Conservation (phyloP, 1,139 yeast species). For the Arxiozyma slooffiae region DNA sequence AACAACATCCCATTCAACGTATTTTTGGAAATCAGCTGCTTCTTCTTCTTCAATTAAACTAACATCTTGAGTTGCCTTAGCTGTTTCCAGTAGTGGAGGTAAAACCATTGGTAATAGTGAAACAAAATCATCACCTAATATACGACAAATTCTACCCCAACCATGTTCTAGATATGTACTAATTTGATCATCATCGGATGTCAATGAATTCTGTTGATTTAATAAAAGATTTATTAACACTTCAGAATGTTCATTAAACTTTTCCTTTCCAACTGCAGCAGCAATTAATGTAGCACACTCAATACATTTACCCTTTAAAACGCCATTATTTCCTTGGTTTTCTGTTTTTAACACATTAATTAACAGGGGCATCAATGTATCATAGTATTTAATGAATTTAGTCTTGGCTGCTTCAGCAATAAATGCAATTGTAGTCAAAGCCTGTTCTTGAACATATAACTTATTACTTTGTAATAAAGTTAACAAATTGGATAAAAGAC, state of each 20-base stretch:
- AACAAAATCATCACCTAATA: slow-evolving; percentile 74
- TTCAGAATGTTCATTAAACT: slow-evolving; percentile 65
- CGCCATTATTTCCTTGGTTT: slow-evolving; percentile 68
- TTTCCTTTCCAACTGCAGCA: slow-evolving; percentile 91
- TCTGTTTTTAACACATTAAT: slow-evolving; percentile 71
- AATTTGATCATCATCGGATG: slow-evolving; percentile 69
- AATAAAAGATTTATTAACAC: slow-evolving; percentile 69
- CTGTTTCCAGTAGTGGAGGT: slow-evolving; percentile 77
- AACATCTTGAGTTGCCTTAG: slow-evolving; percentile 83
- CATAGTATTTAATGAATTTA: slow-evolving; percentile 83
- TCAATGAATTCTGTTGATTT: slow-evolving; percentile 52
- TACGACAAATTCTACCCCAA: slow-evolving; percentile 88
- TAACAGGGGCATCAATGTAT: slow-evolving; percentile 85
- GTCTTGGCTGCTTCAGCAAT: slow-evolving; percentile 97
- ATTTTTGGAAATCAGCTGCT: slow-evolving; percentile 72
- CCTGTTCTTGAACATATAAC: slow-evolving; percentile 93
- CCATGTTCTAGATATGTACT: slow-evolving; percentile 84
- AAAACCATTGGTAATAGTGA: slow-evolving; percentile 84
- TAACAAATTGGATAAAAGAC: slow-evolving; percentile 60
- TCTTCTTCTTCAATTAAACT: slow-evolving; percentile 79
- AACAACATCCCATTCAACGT: slow-evolving; percentile 93
- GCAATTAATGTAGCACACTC: slow-evolving; percentile 95
- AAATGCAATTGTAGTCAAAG: slow-evolving; percentile 88
- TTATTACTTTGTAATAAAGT: slow-evolving; percentile 75
- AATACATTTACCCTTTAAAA: slow-evolving; percentile 83